Conservation (phyloP, 495 filamentous ascomycete species). For the Talaromyces nanjingensis region DNA sequence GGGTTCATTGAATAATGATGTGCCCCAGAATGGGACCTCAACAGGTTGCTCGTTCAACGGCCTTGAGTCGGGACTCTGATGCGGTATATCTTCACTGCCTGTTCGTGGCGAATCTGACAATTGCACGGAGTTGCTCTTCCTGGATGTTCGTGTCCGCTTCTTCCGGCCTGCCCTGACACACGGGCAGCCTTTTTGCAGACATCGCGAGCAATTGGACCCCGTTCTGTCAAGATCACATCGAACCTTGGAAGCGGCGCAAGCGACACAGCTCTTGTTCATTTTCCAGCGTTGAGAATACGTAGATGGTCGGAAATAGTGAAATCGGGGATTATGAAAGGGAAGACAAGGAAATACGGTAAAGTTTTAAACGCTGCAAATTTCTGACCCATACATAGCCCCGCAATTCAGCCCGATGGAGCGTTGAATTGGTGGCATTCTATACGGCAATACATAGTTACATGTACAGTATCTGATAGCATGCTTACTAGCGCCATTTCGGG, state of each 20-base stretch:
- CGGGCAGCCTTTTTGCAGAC: background rate
- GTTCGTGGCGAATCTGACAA: background rate
- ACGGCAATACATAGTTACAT: background rate
- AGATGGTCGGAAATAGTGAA: background rate
- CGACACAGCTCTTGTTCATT: constrained; percentile 2
- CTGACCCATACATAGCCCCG: background rate
- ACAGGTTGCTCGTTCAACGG: background rate
- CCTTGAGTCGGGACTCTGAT: background rate
- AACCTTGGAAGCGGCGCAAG: background rate
- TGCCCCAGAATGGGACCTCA: background rate
- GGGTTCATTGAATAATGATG: background rate
- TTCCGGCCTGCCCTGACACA: background rate
- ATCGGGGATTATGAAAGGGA: background rate
- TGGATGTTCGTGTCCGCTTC: background rate
- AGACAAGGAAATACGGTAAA: background rate
- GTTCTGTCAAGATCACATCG: background rate
- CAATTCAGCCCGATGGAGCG: background rate
- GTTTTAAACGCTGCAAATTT: background rate
- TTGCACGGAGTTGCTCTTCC: background rate
- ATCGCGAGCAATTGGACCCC: background rate
- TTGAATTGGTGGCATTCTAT: background rate
- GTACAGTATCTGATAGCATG: too few species aligned
- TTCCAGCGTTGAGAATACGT: background rate
- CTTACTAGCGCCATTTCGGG: background rate
- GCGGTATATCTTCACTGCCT: background rate